These are phyloP conservation scores for Zygoascus ofunaensis DNA, from an alignment of 805 yeast species.

Conservation along the genomic window DNA sequence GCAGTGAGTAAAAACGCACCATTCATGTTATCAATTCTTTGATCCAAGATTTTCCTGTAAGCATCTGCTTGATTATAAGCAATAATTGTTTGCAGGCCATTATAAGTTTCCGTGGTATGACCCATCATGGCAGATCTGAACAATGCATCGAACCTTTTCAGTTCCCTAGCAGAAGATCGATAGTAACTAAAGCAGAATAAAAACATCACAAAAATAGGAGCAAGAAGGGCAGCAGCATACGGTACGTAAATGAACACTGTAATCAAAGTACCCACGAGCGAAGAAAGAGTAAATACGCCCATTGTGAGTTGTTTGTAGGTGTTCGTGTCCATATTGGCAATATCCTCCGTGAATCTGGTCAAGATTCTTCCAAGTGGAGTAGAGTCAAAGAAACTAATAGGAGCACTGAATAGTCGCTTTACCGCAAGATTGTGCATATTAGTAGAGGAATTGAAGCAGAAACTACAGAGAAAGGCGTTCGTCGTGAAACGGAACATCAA, in stretches of 20 bases:
- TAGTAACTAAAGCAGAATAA: conserved; percentile 42
- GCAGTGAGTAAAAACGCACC: conserved; percentile 54
- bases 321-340: conserved; percentile 64
- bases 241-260: conserved; percentile 58
- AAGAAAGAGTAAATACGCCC: conserved; percentile 42
- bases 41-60: conserved; percentile 40
- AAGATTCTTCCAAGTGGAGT: conserved; percentile 75
- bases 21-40: conserved; percentile 48
- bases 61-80: conserved; percentile 40
- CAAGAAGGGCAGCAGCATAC: conserved; percentile 54
- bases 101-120: conserved; percentile 58
- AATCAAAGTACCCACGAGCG: conserved; percentile 47
- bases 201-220: conserved; percentile 40
- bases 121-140: conserved; percentile 61
- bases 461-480: conserved; percentile 36
- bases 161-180: conserved; percentile 61
- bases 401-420: conserved; percentile 50
- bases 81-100: conserved; percentile 56
- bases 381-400: conserved; percentile 67
- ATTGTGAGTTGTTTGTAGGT: conserved; percentile 43
- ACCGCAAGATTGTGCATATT: conserved; percentile 49
- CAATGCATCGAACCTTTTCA: conserved; percentile 63
- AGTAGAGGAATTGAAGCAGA: conserved; percentile 44
- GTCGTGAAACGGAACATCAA: conserved; percentile 24
- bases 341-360: conserved; percentile 74